These are phyloP conservation scores for Theobroma grandiflorum DNA, from an alignment of 441 rosid genomes.

Conservation along the genomic window DNA sequence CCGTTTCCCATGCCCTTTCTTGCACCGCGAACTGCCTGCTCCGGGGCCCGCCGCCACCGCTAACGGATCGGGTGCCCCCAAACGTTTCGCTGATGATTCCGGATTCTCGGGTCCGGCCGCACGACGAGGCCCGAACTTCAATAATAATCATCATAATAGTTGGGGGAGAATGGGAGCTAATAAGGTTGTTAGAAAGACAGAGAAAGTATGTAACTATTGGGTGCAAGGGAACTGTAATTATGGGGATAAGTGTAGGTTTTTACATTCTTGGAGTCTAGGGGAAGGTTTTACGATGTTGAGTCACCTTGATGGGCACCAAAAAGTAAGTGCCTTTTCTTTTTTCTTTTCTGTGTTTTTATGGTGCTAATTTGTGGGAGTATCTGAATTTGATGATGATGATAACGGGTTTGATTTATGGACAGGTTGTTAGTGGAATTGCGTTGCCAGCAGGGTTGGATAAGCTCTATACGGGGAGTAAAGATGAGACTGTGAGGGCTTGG, in stretches of 20 bases:
- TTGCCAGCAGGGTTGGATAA: conserved; percentile 87
- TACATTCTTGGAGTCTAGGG: conserved; percentile 93
- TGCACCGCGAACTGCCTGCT: conserved; percentile 81
- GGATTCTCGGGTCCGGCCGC: conserved; percentile 67
- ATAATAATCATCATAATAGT: conserved; percentile 48
- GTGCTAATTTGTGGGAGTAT: conserved; percentile 20
- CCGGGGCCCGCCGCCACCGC: conserved; percentile 25
- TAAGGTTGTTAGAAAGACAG: conserved; percentile 61
- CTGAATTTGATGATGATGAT: conserved; percentile 21
- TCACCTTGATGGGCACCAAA: conserved; percentile 89
- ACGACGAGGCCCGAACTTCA: conserved; percentile 60
- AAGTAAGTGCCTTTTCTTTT: conserved; percentile 46
- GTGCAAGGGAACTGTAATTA: conserved; percentile 79
- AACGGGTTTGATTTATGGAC: conserved; percentile 26
- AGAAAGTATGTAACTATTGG: conserved; percentile 88
- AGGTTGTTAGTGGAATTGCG: conserved; percentile 91
- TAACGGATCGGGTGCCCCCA: conserved; percentile 48
- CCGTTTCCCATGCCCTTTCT: conserved; percentile 72
- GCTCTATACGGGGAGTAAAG: conserved; percentile 93
- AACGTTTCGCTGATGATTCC: conserved; percentile 74
- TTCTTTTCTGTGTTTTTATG: not conserved
- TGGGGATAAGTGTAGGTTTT: conserved; percentile 80
- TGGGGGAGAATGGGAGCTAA: conserved; percentile 81
- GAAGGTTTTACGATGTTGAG: conserved; percentile 73
- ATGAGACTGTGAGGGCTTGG: conserved; percentile 89